Evolutionary conservation across 129 eudicot species (phyloP), one percentile per base, ranked within the genome.

Genomic region (Silybum marianum): DNA sequence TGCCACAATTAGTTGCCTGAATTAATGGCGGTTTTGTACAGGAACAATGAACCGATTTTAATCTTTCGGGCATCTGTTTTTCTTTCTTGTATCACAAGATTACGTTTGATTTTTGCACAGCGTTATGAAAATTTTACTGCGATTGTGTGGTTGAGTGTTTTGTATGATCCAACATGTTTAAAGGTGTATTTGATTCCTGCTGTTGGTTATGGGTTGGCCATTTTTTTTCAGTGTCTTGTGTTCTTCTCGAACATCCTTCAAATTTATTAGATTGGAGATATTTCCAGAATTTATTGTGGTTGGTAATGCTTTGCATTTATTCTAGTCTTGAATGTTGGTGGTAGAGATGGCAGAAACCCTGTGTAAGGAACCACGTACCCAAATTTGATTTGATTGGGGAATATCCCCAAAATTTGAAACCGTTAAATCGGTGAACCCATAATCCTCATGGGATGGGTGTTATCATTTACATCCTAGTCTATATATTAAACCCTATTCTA

Each of bases 1-100:
- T 82, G 86, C 77, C 82, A 69, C 70, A 38, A 82, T 75, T 54
- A 22, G 60, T 58, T 58, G 82, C 78, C 67, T 72, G 69, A 40
- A 71, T 76, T 68, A 69, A 30, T 30, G 71, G 71, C 62, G 25
- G 63, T 34, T 34, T 68, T 82, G 66, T 81, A 81, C 70, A 74
- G 69, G 75, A 81, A 34, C 32, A 75, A 19, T 74, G 80, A 46
- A 42, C n/a, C 10, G 3, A 30, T 14, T 67, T 34, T 69, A 76
- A 34, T 75, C 62, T 76, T 51, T 6, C 58, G 11, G 76, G 76
- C 72, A 30, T 74, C 19, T 25, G 66, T 54, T 9, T 40, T 39
- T 26, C 44, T 65, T 38, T 32, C 13, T 38, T 39, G 70, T 16
- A 19, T 67, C 11, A 21, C 40, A 21, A 67, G 14, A 26, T 66